Evolutionary conservation across 176 grass and related monocot genomes (phyloP), one percentile per base, ranked within the genome.

Genomic region (Triticum timopheevii): DNA sequence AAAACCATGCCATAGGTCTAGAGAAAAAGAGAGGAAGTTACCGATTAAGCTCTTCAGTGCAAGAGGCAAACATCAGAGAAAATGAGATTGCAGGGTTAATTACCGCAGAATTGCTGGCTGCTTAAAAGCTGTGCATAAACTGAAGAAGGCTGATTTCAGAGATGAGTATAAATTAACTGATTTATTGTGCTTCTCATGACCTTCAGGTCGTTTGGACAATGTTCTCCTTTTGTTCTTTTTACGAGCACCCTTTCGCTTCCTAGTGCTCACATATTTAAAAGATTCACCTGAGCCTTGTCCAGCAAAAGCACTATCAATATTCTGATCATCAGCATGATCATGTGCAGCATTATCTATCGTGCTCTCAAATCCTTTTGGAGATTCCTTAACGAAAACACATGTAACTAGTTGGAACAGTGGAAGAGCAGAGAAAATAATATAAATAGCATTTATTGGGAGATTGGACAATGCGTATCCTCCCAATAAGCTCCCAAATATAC

Each of bases 1-100:
- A 95, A 91, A 95, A 95, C 93, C 93, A 95, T 71, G 89, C 84
- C 91, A 95, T 95, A 66, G 91, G 91, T 67, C 93, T 95, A 84
- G 38, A 85, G 39, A 47, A 35, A 77, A 79, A 72, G 80, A 69
- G 84, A 85, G 42, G 8, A 84, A 71, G 62, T 12, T 59, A 80
- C 22, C 13, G 24, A n/a, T 84, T 36, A 88, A 58, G 61, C 50
- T 34, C 68, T 70, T 76, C 13, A 36, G 47, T 73, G 8, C 59
- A 27, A 81, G 8, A 2, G 16, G 4, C 49, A 77, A 83, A 95
- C 23, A 70, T 38, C n/a, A 84, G 27, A 50, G 61, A 28, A 30
- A 87, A 70, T 24, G 19, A 61, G 87, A 65, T 62, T 45, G 25
- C 47, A 82, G 74, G 22, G 42, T 79, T 88, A 61, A 7, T 84